Evolutionary conservation across 176 grass and related monocot genomes (phyloP).

Genomic region (Olyra latifolia): DNA sequence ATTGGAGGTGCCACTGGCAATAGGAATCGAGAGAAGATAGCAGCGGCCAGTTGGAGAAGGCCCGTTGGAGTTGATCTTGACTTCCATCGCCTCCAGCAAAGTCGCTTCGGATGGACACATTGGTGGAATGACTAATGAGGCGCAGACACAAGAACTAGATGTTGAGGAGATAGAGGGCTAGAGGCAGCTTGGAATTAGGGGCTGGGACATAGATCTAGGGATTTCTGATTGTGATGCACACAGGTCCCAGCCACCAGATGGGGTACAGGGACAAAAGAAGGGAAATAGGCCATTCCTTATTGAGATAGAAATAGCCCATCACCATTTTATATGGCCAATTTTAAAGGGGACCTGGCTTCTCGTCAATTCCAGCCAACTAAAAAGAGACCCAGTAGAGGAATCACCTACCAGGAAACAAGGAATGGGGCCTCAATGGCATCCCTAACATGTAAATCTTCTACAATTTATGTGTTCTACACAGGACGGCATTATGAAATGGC

Average conservation of each 20-base stretch:
- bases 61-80: background rate
- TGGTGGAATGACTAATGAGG: background rate
- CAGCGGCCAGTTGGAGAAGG: background rate
- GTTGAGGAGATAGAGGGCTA: background rate
- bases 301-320: background rate
- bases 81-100: background rate
- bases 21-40: background rate
- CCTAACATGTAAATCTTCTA: slow-evolving; percentile 3
- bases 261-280: background rate
- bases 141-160: background rate
- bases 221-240: background rate
- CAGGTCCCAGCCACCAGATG: background rate
- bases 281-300: background rate
- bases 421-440: slow-evolving; percentile 2
- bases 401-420: background rate
- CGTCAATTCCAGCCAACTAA: background rate
- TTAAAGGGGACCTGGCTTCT: background rate
- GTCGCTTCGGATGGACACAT: background rate
- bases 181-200: background rate
- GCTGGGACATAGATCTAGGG: background rate
- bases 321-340: background rate
- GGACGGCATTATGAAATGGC: background rate
- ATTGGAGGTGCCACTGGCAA: background rate
- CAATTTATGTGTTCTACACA: background rate
- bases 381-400: background rate